A percentile compares a stretch with the other conserved stretches of the same genome.
Evolutionary conservation across 768 basidiomycete genomes (phyloP).

Genomic region (Tricholoma bakamatsutake): DNA sequence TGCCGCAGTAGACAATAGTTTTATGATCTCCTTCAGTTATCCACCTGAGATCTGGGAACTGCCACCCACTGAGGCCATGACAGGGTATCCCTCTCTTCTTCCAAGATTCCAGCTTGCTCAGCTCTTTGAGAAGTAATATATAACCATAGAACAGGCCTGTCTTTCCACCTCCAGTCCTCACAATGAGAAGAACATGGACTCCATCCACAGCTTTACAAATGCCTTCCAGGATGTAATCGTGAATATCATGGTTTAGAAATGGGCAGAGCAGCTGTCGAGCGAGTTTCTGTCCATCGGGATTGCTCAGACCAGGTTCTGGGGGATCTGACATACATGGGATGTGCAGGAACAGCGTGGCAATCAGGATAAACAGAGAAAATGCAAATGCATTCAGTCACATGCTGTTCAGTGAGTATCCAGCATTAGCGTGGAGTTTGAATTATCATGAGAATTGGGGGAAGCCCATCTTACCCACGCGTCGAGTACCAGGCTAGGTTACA

Average conservation of each 20-base stretch:
- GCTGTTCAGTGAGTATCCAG: neutral
- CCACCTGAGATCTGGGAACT: neutral
- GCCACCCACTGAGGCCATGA: neutral
- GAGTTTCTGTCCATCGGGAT: neutral
- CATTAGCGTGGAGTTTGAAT: neutral
- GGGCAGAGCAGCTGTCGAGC: neutral
- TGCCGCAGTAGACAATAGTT: neutral
- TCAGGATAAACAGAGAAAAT: neutral
- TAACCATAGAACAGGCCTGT: conserved; percentile 8
- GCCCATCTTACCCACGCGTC: neutral
- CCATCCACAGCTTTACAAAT: conserved; percentile 19
- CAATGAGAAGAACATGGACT: conserved; percentile 13
- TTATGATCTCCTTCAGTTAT: neutral
- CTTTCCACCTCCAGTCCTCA: conserved; percentile 16
- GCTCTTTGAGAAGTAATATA: neutral
- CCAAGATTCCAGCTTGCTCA: neutral
- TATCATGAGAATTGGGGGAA: neutral
- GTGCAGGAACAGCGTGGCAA: neutral
- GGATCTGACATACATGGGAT: neutral
- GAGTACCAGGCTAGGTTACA: neutral
- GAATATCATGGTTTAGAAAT: conserved; percentile 4
- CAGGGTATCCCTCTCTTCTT: neutral
- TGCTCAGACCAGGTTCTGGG: neutral
- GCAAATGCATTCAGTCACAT: neutral
- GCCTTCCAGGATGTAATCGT: conserved; percentile 20